Conservation (phyloP, 2,329 filamentous ascomycete species). For the Nemania sp. region DNA sequence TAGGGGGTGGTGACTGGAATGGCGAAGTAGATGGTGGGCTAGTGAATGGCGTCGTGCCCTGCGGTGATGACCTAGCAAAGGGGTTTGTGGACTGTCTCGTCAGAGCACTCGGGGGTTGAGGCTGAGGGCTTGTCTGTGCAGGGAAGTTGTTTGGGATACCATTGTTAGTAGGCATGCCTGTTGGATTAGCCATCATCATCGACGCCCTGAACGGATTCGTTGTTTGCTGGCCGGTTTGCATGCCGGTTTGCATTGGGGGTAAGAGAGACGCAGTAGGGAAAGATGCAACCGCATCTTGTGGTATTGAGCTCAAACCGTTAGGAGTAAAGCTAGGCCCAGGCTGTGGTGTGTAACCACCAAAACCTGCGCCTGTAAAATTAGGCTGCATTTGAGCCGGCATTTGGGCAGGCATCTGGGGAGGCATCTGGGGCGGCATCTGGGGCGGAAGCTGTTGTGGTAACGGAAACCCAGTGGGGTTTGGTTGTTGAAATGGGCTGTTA, state of each 20-base stretch:
- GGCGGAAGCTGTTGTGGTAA: conserved; percentile 57
- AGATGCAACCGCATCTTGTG: conserved; percentile 65
- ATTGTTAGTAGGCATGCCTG: conserved; percentile 56
- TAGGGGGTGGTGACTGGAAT: conserved; percentile 58
- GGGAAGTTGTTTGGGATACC: conserved; percentile 52
- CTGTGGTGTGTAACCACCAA: conserved; percentile 83
- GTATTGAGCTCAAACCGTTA: conserved; percentile 65
- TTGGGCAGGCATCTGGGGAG: conserved; percentile 37
- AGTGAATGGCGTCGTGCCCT: conserved; percentile 54
- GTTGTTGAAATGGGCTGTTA: conserved; percentile 59
- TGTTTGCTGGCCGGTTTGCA: conserved; percentile 65
- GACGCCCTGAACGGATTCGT: conserved; percentile 97
- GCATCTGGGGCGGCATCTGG: conserved; percentile 58
- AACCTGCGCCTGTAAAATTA: conserved; percentile 77
- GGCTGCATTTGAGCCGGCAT: conserved; percentile 57
- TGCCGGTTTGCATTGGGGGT: conserved; percentile 57
- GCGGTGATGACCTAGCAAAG: conserved; percentile 77
- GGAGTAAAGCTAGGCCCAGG: conserved; percentile 64
- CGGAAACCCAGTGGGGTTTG: conserved; percentile 49
- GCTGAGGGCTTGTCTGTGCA: conserved; percentile 56
- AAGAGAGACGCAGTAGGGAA: conserved; percentile 62
- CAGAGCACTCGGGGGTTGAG: conserved; percentile 45
- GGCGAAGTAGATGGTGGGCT: conserved; percentile 54
- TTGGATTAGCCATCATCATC: conserved; percentile 74
- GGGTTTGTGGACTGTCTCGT: conserved; percentile 83